Conservation (phyloP, 257 asterid genomes). For the Solanum bulbocastanum region DNA sequence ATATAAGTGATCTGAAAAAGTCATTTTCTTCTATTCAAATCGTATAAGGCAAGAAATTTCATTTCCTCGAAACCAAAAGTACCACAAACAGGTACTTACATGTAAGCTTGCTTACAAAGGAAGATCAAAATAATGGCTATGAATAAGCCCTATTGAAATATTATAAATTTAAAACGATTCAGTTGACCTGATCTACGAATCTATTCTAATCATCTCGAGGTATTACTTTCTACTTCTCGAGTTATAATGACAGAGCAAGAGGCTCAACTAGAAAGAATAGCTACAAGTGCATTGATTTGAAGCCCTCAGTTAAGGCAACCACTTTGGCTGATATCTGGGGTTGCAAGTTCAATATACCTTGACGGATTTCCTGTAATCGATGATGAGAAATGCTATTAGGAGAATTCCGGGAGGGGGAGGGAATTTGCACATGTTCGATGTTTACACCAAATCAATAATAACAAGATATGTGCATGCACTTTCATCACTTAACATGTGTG, state of each 20-base stretch:
- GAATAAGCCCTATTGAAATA: no score
- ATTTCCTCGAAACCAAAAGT: no score
- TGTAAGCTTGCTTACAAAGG: no score
- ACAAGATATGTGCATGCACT: not conserved
- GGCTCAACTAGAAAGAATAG: not conserved
- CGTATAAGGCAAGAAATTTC: no score
- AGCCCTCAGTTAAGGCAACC: slow-evolving; percentile 77
- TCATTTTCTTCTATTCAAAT: no score
- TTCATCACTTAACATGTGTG: not conserved
- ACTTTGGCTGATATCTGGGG: slow-evolving; percentile 71
- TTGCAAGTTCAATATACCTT: slow-evolving; percentile 65
- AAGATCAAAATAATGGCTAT: no score
- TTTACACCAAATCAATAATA: not conserved
- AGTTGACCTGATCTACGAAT: no score
- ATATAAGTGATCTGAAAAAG: no score
- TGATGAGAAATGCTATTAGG: not conserved
- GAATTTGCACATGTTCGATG: not conserved
- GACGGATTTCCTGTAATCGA: slow-evolving; percentile 62
- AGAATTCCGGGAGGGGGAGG: not conserved
- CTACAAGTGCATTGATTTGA: slow-evolving; percentile 63
- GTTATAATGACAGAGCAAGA: not conserved
- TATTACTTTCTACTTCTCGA: not conserved
- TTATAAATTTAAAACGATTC: no score
- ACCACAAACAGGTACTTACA: no score
- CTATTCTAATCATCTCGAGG: not conserved